These are phyloP conservation scores for Xerocomus spinulosus DNA, from an alignment of 768 basidiomycete species.

Conservation along the genomic window DNA sequence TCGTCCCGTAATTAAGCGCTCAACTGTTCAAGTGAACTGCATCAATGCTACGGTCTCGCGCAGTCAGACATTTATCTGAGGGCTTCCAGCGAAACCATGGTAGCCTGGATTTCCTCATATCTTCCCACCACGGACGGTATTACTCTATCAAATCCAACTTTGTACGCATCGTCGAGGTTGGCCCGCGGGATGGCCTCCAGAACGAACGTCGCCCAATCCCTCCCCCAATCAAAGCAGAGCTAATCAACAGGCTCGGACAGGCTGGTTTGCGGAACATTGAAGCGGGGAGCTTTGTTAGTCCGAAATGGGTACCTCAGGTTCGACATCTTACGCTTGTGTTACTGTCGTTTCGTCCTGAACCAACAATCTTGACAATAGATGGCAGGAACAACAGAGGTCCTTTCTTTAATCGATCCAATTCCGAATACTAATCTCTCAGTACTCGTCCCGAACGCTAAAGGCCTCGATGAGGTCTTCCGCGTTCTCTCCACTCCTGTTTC, in stretches of 20 bases:
- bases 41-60: conserved; percentile 12
- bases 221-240: conserved; percentile 68
- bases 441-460: conserved; percentile 76
- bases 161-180: conserved; percentile 75
- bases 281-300: conserved; percentile 87
- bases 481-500: conserved; percentile 40
- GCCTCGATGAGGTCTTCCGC: conserved; percentile 61
- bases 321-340: conserved; percentile 5
- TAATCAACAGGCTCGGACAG: conserved; percentile 67
- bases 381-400: conserved; percentile 78
- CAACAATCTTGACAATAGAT: conserved; percentile 46
- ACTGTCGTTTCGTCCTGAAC: neutral
- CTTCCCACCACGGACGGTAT: neutral
- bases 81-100: neutral
- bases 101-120: neutral
- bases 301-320: conserved; percentile 90
- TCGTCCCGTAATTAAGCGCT: too few species aligned
- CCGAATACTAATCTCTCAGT: conserved; percentile 68
- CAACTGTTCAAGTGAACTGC: neutral
- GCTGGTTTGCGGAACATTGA: conserved; percentile 74
- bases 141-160: conserved; percentile 17
- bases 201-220: conserved; percentile 77
- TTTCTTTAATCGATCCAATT: conserved; percentile 50
- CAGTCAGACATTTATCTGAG: conserved; percentile 1
- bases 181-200: conserved; percentile 88